These are phyloP conservation scores for Nemania sp. DNA, from an alignment of 2,329 filamentous ascomycete genomes.

Conservation along the genomic window DNA sequence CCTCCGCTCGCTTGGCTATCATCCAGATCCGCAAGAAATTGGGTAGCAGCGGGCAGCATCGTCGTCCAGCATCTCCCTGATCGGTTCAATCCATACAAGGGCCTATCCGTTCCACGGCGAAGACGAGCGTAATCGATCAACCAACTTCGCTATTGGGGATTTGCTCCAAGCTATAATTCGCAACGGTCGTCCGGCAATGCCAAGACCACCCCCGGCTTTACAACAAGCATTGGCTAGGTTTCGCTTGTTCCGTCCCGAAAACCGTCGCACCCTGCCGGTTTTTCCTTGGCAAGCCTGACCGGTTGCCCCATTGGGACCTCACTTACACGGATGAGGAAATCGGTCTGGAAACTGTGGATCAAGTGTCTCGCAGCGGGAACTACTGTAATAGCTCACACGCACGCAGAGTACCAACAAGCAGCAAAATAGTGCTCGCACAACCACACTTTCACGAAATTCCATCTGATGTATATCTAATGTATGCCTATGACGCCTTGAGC, in stretches of 20 bases:
- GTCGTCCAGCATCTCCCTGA: constrained; percentile 1
- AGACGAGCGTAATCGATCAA: constrained; percentile 10
- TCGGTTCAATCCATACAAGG: constrained; percentile 9
- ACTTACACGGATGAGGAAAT: constrained; percentile 26
- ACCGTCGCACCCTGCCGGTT: constrained; percentile 28
- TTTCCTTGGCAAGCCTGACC: constrained; percentile 31
- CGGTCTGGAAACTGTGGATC: constrained; percentile 35
- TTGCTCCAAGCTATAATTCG: constrained; percentile 22
- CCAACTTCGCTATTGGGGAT: constrained; percentile 7
- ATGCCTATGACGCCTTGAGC: constrained; percentile 12
- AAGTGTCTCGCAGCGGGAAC: constrained; percentile 32
- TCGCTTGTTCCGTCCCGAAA: constrained; percentile 34
- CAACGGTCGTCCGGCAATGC: constrained; percentile 29
- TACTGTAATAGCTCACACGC: constrained; percentile 10
- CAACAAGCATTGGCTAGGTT: constrained; percentile 12
- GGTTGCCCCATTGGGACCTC: constrained; percentile 22
- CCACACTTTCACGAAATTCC: constrained; percentile 12
- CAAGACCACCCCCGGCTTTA: constrained; percentile 26
- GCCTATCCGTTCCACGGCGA: constrained; percentile 1
- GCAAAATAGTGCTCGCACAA: no score
- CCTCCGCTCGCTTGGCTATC: constrained; percentile 15
- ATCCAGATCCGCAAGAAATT: constrained; percentile 6
- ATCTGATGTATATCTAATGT: no score
- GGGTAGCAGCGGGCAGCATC: constrained; percentile 5
- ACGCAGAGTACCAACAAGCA: constrained; percentile 1